These are phyloP conservation scores for Mortierella sp. DNA, from an alignment of 371 early-diverging fungal genomes.

Conservation along the genomic window DNA sequence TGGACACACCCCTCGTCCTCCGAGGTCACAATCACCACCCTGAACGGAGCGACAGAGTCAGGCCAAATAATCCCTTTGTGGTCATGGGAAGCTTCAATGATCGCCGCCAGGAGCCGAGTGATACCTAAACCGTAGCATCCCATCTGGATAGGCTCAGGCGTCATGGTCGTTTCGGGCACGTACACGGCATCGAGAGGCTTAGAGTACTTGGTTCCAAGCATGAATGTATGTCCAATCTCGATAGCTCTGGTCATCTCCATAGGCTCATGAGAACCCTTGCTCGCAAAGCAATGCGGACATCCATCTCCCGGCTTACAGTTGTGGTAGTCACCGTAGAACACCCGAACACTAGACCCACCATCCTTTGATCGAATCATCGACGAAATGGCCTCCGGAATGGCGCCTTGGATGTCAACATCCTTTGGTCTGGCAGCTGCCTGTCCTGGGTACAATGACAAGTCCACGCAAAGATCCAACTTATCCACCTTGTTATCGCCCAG, in stretches of 20 bases:
- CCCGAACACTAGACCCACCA: conserved; percentile 1
- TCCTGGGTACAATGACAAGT: conserved; percentile 46
- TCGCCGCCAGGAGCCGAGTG: conserved; percentile 81
- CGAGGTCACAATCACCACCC: conserved; percentile 61
- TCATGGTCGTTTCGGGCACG: conserved; percentile 34
- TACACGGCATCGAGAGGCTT: conserved; percentile 70
- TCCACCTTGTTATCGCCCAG: conserved; percentile 30
- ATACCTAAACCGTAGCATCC: conserved; percentile 94
- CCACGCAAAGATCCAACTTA: conserved; percentile 32
- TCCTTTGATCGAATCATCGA: conserved; percentile 12
- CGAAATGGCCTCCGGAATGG: conserved; percentile 25
- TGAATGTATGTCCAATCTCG: conserved; percentile 92
- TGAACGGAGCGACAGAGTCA: conserved; percentile 77
- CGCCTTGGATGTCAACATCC: conserved; percentile 8
- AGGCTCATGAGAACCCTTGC: conserved; percentile 20
- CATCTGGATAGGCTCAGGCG: conserved; percentile 76
- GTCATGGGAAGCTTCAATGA: conserved; percentile 77
- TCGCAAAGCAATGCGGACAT: conserved; percentile 68
- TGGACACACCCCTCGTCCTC: conserved; percentile 61
- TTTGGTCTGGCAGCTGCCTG: conserved; percentile 15
- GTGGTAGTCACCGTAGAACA: conserved; percentile 64
- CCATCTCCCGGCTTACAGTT: conserved; percentile 69
- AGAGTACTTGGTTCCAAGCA: conserved; percentile 91
- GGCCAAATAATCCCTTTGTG: conserved; percentile 85
- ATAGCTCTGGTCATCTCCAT: conserved; percentile 74